These are phyloP conservation scores for Coemansia umbellata DNA, from an alignment of 192 early-diverging fungal genomes.

Conservation along the genomic window DNA sequence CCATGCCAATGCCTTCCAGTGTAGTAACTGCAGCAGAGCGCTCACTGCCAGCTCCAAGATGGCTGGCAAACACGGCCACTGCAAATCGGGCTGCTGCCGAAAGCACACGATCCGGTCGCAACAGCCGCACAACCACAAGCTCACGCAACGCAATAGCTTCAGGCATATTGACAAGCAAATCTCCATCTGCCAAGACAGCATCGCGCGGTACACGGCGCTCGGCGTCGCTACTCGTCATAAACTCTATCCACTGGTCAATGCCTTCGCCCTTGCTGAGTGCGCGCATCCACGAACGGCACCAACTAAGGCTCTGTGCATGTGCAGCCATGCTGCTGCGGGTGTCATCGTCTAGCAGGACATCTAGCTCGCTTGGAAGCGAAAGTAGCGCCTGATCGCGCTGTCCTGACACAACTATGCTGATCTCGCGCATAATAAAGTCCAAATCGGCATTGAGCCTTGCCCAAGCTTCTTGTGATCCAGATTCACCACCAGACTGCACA, in stretches of 20 bases:
- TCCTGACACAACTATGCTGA: background rate
- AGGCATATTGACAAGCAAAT: background rate
- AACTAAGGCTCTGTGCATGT: conserved; percentile 24
- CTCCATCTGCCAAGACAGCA: conserved; percentile 16
- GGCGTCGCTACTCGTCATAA: conserved; percentile 19
- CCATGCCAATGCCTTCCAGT: conserved; percentile 15
- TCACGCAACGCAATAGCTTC: conserved; percentile 65
- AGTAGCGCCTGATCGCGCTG: background rate
- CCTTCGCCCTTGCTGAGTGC: background rate
- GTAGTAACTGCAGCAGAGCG: background rate
- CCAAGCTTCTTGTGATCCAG: conserved; percentile 34
- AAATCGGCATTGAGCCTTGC: conserved; percentile 39
- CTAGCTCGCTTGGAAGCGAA: conserved; percentile 14
- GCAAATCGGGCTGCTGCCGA: conserved; percentile 68
- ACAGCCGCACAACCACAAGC: conserved; percentile 74
- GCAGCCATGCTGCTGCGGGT: conserved; percentile 7
- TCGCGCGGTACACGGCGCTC: conserved; percentile 28
- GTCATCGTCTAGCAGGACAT: conserved; percentile 23
- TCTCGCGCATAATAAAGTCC: conserved; percentile 40
- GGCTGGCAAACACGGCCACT: conserved; percentile 53
- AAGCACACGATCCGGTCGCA: conserved; percentile 88
- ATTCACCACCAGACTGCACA: background rate
- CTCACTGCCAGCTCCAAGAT: background rate
- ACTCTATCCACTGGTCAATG: conserved; percentile 10
- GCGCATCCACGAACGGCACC: conserved; percentile 40